These are phyloP conservation scores for Mrakia gelida DNA, from an alignment of 768 basidiomycete genomes.

Conservation along the genomic window DNA sequence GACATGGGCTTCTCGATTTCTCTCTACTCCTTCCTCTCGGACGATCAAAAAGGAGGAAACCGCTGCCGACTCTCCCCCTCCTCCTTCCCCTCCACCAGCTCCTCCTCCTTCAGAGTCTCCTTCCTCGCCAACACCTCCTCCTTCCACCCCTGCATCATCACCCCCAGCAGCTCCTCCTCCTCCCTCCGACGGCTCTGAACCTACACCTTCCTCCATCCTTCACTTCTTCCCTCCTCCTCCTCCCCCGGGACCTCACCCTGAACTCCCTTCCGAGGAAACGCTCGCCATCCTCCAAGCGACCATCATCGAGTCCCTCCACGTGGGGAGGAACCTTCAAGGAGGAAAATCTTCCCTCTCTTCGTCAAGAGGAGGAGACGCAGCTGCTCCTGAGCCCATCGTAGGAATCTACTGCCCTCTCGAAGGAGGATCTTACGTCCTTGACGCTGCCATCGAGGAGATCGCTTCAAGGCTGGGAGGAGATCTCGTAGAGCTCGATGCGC, in stretches of 20 bases:
- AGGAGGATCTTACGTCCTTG: conserved; percentile 77
- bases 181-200: background rate
- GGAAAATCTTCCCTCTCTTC: background rate
- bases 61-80: background rate
- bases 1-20: background rate
- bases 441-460: conserved; percentile 71
- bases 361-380: background rate
- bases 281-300: conserved; percentile 6
- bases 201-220: background rate
- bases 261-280: background rate
- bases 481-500: conserved; percentile 75
- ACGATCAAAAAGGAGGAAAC: background rate
- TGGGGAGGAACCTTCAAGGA: background rate
- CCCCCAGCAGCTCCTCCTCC: background rate
- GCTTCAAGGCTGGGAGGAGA: conserved; percentile 71
- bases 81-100: background rate
- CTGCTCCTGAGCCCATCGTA: conserved; percentile 63
- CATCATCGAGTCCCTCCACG: conserved; percentile 4
- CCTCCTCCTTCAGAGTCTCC: background rate
- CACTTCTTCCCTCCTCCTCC: background rate
- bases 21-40: background rate
- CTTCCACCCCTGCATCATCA: background rate
- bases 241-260: background rate
- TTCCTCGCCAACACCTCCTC: background rate
- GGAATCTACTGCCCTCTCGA: conserved; percentile 82